These are phyloP conservation scores for Flagelloscypha sp. DNA, from an alignment of 768 basidiomycete species.

Conservation along the genomic window DNA sequence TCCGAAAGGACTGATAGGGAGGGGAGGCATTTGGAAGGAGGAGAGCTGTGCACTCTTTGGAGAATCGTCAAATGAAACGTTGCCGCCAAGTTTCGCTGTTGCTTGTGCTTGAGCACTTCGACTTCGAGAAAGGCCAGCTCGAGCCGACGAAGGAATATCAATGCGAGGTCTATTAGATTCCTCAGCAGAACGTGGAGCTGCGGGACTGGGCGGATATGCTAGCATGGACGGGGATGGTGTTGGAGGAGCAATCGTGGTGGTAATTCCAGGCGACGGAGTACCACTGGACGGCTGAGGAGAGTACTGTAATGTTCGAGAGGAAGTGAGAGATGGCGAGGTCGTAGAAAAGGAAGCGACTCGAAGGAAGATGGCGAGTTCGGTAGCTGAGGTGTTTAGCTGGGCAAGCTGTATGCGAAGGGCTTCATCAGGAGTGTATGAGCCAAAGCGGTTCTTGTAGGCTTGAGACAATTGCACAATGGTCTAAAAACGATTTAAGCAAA, in stretches of 20 bases:
- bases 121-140: slow-evolving; percentile 50
- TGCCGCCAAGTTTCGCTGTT: slow-evolving; percentile 32
- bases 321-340: slow-evolving; percentile 36
- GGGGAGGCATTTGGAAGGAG: no score
- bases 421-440: slow-evolving; percentile 46
- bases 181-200: slow-evolving; percentile 12
- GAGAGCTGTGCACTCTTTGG: no score
- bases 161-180: slow-evolving; percentile 42
- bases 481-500: slow-evolving; percentile 32
- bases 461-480: slow-evolving; percentile 71
- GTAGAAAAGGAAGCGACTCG: slow-evolving; percentile 74
- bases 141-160: slow-evolving; percentile 22
- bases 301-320: no score
- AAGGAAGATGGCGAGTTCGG: slow-evolving; percentile 80
- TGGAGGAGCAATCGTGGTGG: no score
- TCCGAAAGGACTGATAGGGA: no score
- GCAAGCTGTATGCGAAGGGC: slow-evolving; percentile 64
- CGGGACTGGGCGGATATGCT: slow-evolving; percentile 20
- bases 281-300: no score
- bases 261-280: no score
- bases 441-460: slow-evolving; percentile 57
- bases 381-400: slow-evolving; percentile 71
- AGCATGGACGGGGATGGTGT: no score
- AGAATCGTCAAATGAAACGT: no score
- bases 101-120: slow-evolving; percentile 45